Evolutionary conservation across 2,329 filamentous ascomycete genomes (phyloP), one percentile per base, ranked within the genome.

Genomic region (Aspergillus versicolor): DNA sequence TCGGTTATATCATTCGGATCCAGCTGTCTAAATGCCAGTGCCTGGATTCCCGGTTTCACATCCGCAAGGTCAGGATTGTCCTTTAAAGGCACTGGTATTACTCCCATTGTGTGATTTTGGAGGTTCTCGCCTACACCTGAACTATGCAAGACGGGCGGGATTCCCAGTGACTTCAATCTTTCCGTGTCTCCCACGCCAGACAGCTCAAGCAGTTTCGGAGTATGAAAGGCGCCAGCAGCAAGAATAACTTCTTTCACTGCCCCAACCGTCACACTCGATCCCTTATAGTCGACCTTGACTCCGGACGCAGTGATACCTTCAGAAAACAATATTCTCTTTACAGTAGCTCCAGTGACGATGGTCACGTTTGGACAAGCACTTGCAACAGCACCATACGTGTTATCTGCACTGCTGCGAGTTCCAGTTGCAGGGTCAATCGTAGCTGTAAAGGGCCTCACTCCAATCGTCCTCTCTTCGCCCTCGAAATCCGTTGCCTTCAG

Each of bases 201-300:
- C 2, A 87, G 73, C 62, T 88, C 85, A 12, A 83, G 79, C 11
- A 85, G 72, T 69, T 82, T 83, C 3, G 81, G 86, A 11, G 81
- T 84, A 64, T 82, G 80, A 42, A 82, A 72, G 24, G 77, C 81
- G 0, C 86, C 86, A 1, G 83, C 84, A 2, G 81, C 81, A 3
- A 89, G 68, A 41, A 89, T 79, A 4, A 88, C 79, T 64, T 88
- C 86, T 52, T 70, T 69, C 30, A 65, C 70, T 61, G 65, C 73
- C 4, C 59, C 75, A 12, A 77, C 69, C 0, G 12, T 65, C 62
- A 9, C 8, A n/a, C 12, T n/a, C 3, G 19, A 13, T 8, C 32
- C n/a, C 5, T 22, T 34, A 3, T 11, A 13, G 30, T 19, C 11
- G 22, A 37, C 30, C 32, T 24, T 32, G 3, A 37, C 45, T n/a